Evolutionary conservation across 306 rosid genomes (phyloP).

Genomic region (Calophaca sinica): DNA sequence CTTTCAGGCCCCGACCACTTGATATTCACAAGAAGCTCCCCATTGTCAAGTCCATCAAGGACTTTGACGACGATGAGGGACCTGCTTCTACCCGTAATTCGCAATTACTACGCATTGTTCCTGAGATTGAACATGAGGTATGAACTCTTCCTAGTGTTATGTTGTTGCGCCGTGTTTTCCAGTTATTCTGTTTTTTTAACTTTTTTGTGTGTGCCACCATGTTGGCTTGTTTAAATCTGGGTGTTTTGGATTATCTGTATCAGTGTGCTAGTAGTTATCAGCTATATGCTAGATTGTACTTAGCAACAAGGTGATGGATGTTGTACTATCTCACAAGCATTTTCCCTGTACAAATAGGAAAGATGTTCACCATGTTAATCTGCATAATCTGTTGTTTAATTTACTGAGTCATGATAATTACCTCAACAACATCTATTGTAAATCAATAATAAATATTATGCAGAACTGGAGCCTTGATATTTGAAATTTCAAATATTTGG

Average conservation of each 20-base stretch:
- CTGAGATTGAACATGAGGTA: slow-evolving; percentile 60
- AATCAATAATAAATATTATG: slow-evolving; percentile 17
- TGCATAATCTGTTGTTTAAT: slow-evolving; percentile 8
- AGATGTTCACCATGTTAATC: slow-evolving; percentile 9
- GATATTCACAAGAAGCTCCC: slow-evolving; percentile 71
- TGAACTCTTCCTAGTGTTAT: neutral
- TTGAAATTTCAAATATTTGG: slow-evolving; percentile 35
- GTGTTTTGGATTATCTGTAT: slow-evolving; percentile 15
- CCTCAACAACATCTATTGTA: slow-evolving; percentile 17
- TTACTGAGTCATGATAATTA: neutral
- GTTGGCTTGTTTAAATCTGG: slow-evolving; percentile 18
- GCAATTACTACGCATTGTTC: slow-evolving; percentile 56
- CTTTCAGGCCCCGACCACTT: slow-evolving; percentile 66
- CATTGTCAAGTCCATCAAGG: slow-evolving; percentile 63
- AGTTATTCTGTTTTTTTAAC: slow-evolving; percentile 4
- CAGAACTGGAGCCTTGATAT: slow-evolving; percentile 20
- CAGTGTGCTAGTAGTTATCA: slow-evolving; percentile 20
- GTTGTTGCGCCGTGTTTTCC: neutral
- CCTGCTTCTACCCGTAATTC: slow-evolving; percentile 63
- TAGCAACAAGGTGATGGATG: slow-evolving; percentile 23
- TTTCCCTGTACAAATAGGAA: slow-evolving; percentile 26
- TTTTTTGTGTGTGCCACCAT: neutral
- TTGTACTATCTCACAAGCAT: slow-evolving; percentile 32
- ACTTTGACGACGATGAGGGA: slow-evolving; percentile 63
- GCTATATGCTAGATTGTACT: slow-evolving; percentile 30